Evolutionary conservation across 345 rosid species (phyloP), one percentile per base, ranked within the genome.

Genomic region (Brassica cretica): DNA sequence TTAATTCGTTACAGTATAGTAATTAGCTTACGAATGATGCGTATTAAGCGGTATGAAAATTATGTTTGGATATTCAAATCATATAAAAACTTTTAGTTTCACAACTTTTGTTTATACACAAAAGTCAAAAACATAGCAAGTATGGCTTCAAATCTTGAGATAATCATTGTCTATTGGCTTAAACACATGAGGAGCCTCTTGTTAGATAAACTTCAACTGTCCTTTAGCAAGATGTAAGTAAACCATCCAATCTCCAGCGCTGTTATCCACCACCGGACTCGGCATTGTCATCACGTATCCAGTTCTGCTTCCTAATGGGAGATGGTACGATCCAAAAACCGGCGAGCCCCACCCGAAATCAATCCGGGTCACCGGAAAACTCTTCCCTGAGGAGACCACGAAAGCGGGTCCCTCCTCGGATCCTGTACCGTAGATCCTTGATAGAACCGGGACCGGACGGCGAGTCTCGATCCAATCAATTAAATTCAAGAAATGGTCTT

Each of bases 401-500:
- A 92, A 78, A 0, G 93, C 88, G 0, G 93, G 93, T 12, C 83
- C 88, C 1, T 84, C 89, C 0, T 83, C 81, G 2, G 70, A 76
- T 11, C 76, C 85, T 14, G 9, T 4, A 35, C 78, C 9, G 63
- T 89, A 90, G 9, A 92, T 84, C 84, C 78, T 92, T 18, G 92
- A 77, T 72, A 86, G 1, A 7, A 82, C 83, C 1, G 85, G 86
- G 24, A 68, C 77, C 0, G 97, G 97, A 7, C 90, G 87, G 6
- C 64, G 87, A 2, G 82, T 85, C 79, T 92, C 93, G 7, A 92
- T 90, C 93, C 93, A 92, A 68, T 90, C 97, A 62, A 92, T 86
- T 75, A 92, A 76, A 11, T 87, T 87, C 79, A 90, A 71, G 82
- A 92, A 90, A 76, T 92, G 95, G 56, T 90, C 92, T 80, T 73